Conservation (phyloP, 2,329 filamentous ascomycete species). For the Hypoxylon sp. region DNA sequence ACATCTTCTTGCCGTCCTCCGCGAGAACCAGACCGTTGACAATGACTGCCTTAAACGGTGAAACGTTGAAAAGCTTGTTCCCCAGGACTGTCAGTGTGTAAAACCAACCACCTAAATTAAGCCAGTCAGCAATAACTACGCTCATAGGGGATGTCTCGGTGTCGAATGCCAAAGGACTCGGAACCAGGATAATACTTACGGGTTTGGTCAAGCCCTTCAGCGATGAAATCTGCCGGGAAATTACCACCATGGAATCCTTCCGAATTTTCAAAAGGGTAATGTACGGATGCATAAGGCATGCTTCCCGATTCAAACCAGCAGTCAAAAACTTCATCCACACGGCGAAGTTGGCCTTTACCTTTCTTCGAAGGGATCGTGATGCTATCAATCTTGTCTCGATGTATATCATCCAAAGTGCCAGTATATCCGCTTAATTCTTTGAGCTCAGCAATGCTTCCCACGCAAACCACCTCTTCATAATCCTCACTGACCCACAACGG, state of each 20-base stretch:
- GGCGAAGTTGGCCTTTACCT: slow-evolving; percentile 85
- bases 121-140: slow-evolving; percentile 21
- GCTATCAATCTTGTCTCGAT: slow-evolving; percentile 92
- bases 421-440: slow-evolving; percentile 88
- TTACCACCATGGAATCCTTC: slow-evolving; percentile 80
- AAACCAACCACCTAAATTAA: slow-evolving; percentile 82
- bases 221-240: slow-evolving; percentile 95
- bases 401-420: slow-evolving; percentile 86
- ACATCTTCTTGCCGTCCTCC: slow-evolving; percentile 99
- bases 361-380: slow-evolving; percentile 94
- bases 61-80: slow-evolving; percentile 85
- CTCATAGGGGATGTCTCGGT: not conserved
- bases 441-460: slow-evolving; percentile 88
- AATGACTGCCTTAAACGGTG: slow-evolving; percentile 96
- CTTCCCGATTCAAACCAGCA: slow-evolving; percentile 96
- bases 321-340: slow-evolving; percentile 92
- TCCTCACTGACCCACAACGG: slow-evolving; percentile 95
- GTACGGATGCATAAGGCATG: slow-evolving; percentile 93
- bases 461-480: slow-evolving; percentile 85
- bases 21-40: slow-evolving; percentile 95
- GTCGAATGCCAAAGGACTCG: not conserved
- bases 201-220: slow-evolving; percentile 93
- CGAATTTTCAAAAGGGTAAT: slow-evolving; percentile 93
- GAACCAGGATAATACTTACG: slow-evolving; percentile 50
- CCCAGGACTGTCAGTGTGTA: slow-evolving; percentile 92